Percentiles rank a stretch among this genome's conserved stretches.
Evolutionary conservation across 2,329 filamentous ascomycete genomes (phyloP).

Genomic region (Venturiaceae sp.): DNA sequence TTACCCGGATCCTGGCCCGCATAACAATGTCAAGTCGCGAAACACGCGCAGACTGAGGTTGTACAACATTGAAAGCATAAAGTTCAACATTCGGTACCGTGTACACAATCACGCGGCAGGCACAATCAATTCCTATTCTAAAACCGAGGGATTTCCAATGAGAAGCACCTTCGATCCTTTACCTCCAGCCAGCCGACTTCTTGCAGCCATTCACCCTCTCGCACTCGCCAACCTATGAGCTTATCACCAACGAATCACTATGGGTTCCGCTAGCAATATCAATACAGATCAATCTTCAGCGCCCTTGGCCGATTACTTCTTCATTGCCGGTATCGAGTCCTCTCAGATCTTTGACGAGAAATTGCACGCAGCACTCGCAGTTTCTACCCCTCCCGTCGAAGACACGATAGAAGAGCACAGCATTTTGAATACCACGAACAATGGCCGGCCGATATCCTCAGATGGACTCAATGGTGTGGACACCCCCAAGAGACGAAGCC

Average conservation of each 20-base stretch:
- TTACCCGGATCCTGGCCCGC: background rate
- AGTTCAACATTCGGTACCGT: background rate
- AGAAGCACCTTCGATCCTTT: background rate
- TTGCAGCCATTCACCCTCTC: background rate
- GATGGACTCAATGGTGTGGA: constrained; percentile 15
- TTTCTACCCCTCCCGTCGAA: constrained; percentile 27
- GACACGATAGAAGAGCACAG: constrained; percentile 53
- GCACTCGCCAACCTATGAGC: background rate
- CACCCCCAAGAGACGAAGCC: background rate
- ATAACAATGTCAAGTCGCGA: background rate
- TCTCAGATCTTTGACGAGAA: constrained; percentile 40
- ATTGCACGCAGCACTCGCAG: constrained; percentile 16
- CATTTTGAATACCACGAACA: constrained; percentile 41
- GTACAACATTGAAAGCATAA: no score
- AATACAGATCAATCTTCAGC: constrained; percentile 18
- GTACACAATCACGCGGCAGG: background rate
- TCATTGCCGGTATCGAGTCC: constrained; percentile 48
- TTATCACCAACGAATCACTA: background rate
- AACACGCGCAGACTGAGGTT: background rate
- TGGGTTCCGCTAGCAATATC: background rate
- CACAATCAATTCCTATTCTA: background rate
- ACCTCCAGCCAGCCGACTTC: background rate
- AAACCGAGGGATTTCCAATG: background rate
- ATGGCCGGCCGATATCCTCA: constrained; percentile 31
- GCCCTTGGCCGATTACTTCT: constrained; percentile 58